Percentiles rank a stretch among this genome's conserved stretches.
Evolutionary conservation across 2,329 filamentous ascomycete species (phyloP).

Genomic region (Cercospora nicotianae): DNA sequence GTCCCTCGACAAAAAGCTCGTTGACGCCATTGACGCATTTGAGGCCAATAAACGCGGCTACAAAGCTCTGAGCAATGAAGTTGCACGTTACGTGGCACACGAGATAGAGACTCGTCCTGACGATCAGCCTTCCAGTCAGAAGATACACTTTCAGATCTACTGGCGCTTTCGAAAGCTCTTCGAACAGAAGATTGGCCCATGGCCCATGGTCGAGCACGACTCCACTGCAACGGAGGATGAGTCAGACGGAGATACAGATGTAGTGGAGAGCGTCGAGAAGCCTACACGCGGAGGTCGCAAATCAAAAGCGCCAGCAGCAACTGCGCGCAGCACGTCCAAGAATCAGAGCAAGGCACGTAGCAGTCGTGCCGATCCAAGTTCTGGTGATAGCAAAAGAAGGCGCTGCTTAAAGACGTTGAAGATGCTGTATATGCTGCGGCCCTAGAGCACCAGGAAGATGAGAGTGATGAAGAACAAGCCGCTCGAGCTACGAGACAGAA

Average conservation of each 20-base stretch:
- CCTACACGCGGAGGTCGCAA: neutral
- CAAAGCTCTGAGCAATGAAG: neutral
- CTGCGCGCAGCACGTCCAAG: neutral
- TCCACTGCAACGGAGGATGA: neutral
- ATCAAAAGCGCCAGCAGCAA: neutral
- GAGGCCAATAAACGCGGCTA: neutral
- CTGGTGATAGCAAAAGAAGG: neutral
- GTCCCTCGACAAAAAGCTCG: slow-evolving; percentile 12
- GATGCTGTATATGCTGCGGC: neutral
- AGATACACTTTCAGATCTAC: slow-evolving; percentile 21
- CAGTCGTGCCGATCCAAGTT: neutral
- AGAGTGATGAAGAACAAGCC: neutral
- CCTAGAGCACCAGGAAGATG: neutral
- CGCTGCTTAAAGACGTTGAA: neutral
- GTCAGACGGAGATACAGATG: neutral
- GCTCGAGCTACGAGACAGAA: neutral
- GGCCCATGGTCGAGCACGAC: neutral
- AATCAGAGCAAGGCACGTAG: neutral
- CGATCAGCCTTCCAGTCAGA: neutral
- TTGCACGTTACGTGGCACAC: neutral
- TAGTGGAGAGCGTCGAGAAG: neutral
- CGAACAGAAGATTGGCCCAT: neutral
- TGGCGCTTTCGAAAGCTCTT: slow-evolving; percentile 17
- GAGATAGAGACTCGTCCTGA: neutral
- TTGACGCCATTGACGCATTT: neutral